A percentile compares a stretch with the other conserved stretches of the same genome.
phyloP scores from a whole-genome alignment of 2,329 filamentous ascomycete species.

The Hypomyces perniciosus region DNA sequence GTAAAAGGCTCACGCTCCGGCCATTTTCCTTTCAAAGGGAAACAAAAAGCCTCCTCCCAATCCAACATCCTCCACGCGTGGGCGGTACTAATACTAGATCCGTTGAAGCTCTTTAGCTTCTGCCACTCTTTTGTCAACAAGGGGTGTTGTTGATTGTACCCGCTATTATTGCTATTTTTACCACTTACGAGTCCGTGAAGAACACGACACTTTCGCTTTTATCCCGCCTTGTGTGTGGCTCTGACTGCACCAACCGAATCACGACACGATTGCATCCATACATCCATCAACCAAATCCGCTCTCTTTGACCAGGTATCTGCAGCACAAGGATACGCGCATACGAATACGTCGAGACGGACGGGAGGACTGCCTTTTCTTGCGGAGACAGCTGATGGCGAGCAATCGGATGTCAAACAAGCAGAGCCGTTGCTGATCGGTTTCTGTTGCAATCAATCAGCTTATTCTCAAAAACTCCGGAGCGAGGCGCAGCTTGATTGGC shows the following conservation, averaged over 20 bases:
- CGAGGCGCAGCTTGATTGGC: too few relatives aligned
- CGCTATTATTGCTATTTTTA: not conserved
- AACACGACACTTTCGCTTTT: constrained; percentile 1
- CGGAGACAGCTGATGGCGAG: not conserved
- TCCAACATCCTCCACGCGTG: not conserved
- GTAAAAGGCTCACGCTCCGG: not conserved
- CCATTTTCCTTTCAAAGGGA: not conserved
- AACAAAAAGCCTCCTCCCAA: not conserved
- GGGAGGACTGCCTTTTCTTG: not conserved
- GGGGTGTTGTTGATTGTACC: not conserved
- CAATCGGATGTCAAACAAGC: too few relatives aligned
- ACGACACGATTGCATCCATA: not conserved
- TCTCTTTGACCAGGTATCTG: not conserved
- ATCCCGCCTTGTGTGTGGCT: not conserved
- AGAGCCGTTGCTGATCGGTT: too few relatives aligned
- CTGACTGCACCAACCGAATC: not conserved
- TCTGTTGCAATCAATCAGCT: too few relatives aligned
- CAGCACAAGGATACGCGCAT: not conserved
- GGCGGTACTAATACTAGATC: not conserved
- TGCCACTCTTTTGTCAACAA: constrained; percentile 1
- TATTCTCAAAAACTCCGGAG: too few relatives aligned
- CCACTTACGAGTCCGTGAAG: not conserved
- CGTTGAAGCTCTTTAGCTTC: constrained; percentile 7
- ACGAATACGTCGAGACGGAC: not conserved
- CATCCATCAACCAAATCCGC: not conserved